Evolutionary conservation across 1,284 basidiomycete genomes (phyloP), one percentile per base, ranked within the genome.

Genomic region (Fistulinella cinereoalba): DNA sequence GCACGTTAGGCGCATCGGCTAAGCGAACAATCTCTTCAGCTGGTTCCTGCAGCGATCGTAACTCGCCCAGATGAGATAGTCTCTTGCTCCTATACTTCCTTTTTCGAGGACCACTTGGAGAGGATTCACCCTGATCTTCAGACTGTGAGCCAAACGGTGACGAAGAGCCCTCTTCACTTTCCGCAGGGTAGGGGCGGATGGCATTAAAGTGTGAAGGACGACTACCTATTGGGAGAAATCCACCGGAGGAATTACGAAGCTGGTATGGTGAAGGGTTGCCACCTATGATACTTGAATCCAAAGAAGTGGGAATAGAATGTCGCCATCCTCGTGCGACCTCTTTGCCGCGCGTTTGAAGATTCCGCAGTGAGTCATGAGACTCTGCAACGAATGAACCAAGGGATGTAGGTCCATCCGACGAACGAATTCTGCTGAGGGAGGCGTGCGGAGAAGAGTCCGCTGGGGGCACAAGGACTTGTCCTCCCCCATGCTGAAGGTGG

Each of bases 61-160:
- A 22, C 28, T 49, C 46, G 36, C 25, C 42, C 7, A 42, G 19
- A 27, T 23, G 43, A 12, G 44, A 33, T 18, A 37, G 53, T 27
- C 41, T 47, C 41, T 46, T 54, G 18, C 31, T 43, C 27, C 42
- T 51, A 19, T 15, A 42, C 25, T 42, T 49, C 36, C 39, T 43
- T 37, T 37, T 43, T 9, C 33, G 50, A 23, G 23, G 51, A 19
- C 52, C 56, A 37, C 56, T 53, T 10, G 56, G 56, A 15, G 64
- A 63, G 9, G 65, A 68, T 11, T 65, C 64, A 31, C 66, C 72
- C 36, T 70, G 68, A 41, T 63, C 66, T 36, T 76, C 78, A 2
- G 73, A 75, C n/a, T 74, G 58, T 2, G 79, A 81, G 42, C 71
- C 71, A 21, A 68, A 66, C 2, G 66, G 65, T 4, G 76, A 78